Conservation (phyloP, 2,329 filamentous ascomycete species). For the Sporothrix inflata region DNA sequence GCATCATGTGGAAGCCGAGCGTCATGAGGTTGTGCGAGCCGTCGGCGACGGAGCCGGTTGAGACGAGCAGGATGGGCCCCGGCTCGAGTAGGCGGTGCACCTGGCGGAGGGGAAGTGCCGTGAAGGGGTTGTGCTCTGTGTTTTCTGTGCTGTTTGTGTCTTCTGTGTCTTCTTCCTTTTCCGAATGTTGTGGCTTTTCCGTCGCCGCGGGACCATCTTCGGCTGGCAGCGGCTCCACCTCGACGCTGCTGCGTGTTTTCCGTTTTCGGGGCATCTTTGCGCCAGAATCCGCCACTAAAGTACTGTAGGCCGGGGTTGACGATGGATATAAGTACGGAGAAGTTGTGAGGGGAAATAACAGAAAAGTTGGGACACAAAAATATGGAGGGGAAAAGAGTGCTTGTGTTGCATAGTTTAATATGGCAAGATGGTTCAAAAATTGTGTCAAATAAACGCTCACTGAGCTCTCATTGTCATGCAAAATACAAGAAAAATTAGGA, state of each 20-base stretch:
- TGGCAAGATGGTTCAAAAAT: neutral
- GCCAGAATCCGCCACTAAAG: conserved; percentile 12
- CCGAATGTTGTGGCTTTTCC: neutral
- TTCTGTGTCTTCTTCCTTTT: neutral
- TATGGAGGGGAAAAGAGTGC: neutral
- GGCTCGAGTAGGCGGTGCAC: conserved; percentile 44
- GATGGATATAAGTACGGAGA: neutral
- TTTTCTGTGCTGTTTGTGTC: neutral
- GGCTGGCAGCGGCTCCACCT: neutral
- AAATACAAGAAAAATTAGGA: neutral
- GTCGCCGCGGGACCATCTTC: neutral
- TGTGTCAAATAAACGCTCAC: neutral
- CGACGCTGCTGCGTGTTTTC: neutral
- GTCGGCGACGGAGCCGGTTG: conserved; percentile 40
- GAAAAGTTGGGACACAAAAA: neutral
- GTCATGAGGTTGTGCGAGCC: conserved; percentile 44
- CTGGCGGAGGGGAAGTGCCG: conserved; percentile 36
- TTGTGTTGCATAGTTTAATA: neutral
- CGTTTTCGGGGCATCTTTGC: conserved; percentile 24
- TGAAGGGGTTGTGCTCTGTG: neutral
- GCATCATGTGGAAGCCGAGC: conserved; percentile 45
- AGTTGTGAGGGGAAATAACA: neutral
- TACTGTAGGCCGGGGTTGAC: neutral
- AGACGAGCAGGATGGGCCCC: conserved; percentile 42
- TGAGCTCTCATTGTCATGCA: too few species aligned